Percentiles rank a stretch among this genome's conserved stretches.
These are phyloP conservation scores for Pleurotus salmoneostramineus DNA, from an alignment of 768 basidiomycete species.

Conservation along the genomic window DNA sequence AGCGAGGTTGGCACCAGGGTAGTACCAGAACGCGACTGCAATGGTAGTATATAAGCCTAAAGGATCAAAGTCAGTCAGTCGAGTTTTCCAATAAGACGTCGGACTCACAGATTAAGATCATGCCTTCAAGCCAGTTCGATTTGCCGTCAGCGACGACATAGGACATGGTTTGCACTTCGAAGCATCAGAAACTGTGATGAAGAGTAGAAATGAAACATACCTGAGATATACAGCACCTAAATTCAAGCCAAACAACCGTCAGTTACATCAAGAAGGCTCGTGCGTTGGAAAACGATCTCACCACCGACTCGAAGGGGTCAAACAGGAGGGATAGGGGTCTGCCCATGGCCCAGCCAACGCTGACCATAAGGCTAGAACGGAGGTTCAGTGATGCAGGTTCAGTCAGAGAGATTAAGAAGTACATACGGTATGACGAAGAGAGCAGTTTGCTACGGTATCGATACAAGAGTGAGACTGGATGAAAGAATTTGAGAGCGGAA, in stretches of 20 bases:
- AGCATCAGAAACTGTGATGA: neutral
- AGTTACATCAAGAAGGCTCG: neutral
- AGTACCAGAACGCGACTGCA: conserved; percentile 72
- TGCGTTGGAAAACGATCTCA: conserved; percentile 23
- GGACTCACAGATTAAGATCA: conserved; percentile 27
- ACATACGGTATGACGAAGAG: conserved; percentile 64
- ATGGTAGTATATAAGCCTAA: conserved; percentile 68
- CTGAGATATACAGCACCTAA: conserved; percentile 33
- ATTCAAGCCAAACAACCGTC: neutral
- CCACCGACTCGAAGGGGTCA: conserved; percentile 77
- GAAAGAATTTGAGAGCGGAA: too few species aligned
- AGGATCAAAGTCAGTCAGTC: neutral
- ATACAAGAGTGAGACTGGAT: neutral
- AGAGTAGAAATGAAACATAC: conserved; percentile 13
- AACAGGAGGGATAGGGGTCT: conserved; percentile 81
- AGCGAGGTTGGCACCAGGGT: conserved; percentile 33
- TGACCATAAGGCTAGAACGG: conserved; percentile 57
- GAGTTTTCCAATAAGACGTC: neutral
- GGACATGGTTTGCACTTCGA: conserved; percentile 77
- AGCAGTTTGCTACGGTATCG: conserved; percentile 56
- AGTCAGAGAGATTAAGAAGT: neutral
- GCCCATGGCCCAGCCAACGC: conserved; percentile 75
- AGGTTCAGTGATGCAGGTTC: neutral
- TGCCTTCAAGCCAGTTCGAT: conserved; percentile 82
- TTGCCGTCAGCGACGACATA: conserved; percentile 79